phyloP scores from a whole-genome alignment of 768 basidiomycete genomes.

The Leccinum longicurvipes region DNA sequence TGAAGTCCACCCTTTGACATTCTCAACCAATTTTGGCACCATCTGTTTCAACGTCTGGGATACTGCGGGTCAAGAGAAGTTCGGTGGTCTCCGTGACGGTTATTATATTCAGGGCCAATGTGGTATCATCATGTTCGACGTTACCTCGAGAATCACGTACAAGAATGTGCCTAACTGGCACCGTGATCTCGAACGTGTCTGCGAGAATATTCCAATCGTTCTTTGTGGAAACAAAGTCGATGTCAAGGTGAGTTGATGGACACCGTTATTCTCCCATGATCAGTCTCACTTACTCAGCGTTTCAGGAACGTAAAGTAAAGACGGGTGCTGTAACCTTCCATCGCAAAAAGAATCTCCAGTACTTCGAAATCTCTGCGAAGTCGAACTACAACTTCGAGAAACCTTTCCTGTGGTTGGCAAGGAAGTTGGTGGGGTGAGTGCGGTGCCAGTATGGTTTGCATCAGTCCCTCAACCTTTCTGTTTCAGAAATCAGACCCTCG shows the following conservation, averaged over 20 bases:
- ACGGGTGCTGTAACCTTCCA: slow-evolving; percentile 98
- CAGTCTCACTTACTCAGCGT: slow-evolving; percentile 5
- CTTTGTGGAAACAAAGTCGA: slow-evolving; percentile 99
- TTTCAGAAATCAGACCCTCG: slow-evolving; percentile 74
- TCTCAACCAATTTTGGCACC: slow-evolving; percentile 97
- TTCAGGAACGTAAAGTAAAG: slow-evolving; percentile 98
- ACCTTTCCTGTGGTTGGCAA: slow-evolving; percentile 98
- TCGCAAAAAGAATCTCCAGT: slow-evolving; percentile 99
- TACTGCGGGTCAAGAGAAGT: slow-evolving; percentile 99
- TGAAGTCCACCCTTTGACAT: slow-evolving; percentile 94
- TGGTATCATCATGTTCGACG: slow-evolving; percentile 99
- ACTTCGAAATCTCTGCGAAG: slow-evolving; percentile 99
- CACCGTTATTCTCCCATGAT: not conserved
- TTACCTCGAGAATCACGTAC: slow-evolving; percentile 99
- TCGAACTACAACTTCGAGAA: slow-evolving; percentile 99
- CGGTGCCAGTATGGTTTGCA: not conserved
- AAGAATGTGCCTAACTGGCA: slow-evolving; percentile 99
- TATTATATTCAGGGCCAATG: slow-evolving; percentile 98
- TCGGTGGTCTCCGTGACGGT: slow-evolving; percentile 96
- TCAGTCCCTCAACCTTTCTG: not conserved
- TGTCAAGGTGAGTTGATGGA: slow-evolving; percentile 72
- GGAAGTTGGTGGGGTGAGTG: slow-evolving; percentile 93
- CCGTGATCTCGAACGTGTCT: slow-evolving; percentile 98
- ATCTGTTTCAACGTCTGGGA: slow-evolving; percentile 99
- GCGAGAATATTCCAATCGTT: slow-evolving; percentile 99